Evolutionary conservation across 352 stramenopile species (phyloP).

Genomic region (Phytophthora pisi): DNA sequence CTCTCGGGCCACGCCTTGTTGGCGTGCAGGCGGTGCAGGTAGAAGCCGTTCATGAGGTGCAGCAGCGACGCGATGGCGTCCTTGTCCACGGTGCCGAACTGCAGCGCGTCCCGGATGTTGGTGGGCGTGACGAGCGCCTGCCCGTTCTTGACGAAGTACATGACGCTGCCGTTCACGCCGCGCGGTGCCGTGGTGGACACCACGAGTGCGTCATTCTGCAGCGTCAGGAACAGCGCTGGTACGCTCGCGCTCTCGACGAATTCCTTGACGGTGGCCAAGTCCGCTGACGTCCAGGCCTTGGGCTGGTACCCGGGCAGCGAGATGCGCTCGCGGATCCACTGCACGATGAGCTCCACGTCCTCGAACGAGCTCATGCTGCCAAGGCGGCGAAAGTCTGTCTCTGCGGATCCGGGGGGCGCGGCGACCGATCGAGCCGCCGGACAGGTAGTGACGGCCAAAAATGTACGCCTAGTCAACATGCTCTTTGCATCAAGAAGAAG

Average conservation of each 20-base stretch:
- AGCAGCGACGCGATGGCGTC: slow-evolving; percentile 83
- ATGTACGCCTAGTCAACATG: background rate
- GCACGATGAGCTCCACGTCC: slow-evolving; percentile 81
- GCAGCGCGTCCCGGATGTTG: slow-evolving; percentile 64
- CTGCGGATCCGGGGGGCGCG: slow-evolving; percentile 1
- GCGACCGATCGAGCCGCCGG: background rate
- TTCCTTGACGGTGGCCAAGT: slow-evolving; percentile 84
- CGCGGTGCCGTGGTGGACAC: slow-evolving; percentile 69
- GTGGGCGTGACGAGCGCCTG: slow-evolving; percentile 64
- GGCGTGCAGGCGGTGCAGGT: slow-evolving; percentile 77
- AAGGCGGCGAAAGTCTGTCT: slow-evolving; percentile 1
- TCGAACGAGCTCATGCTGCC: slow-evolving; percentile 80
- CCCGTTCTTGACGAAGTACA: slow-evolving; percentile 92
- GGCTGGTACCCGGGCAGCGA: slow-evolving; percentile 69
- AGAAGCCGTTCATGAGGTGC: slow-evolving; percentile 87
- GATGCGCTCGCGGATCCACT: slow-evolving; percentile 88
- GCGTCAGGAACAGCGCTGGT: slow-evolving; percentile 69
- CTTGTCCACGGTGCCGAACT: slow-evolving; percentile 81
- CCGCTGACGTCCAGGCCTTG: slow-evolving; percentile 75
- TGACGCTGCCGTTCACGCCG: slow-evolving; percentile 47
- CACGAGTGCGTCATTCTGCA: slow-evolving; percentile 50
- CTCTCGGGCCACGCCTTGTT: slow-evolving; percentile 92
- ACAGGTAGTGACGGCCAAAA: background rate
- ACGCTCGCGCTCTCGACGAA: slow-evolving; percentile 77
- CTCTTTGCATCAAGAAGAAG: background rate